A percentile compares a stretch with the other conserved stretches of the same genome.
These are phyloP conservation scores for Phytophthora pistaciae DNA, from an alignment of 352 stramenopile species.

Conservation along the genomic window DNA sequence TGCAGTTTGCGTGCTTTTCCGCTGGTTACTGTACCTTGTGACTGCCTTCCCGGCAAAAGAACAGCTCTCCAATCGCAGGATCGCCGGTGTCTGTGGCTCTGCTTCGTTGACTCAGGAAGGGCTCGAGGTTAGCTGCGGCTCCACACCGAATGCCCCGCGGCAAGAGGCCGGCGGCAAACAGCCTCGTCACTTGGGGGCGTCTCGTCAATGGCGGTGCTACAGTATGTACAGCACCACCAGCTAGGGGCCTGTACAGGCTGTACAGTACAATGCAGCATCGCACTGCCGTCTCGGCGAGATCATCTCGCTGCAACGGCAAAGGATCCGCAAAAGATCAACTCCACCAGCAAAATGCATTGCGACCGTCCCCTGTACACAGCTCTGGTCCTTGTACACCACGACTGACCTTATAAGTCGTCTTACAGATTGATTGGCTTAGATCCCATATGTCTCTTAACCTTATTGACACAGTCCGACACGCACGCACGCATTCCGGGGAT, in stretches of 20 bases:
- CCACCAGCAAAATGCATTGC: no score
- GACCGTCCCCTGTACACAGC: neutral
- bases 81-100: constrained; percentile 7
- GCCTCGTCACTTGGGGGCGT: neutral
- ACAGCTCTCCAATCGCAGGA: constrained; percentile 18
- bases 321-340: no score
- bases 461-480: neutral
- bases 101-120: neutral
- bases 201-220: neutral
- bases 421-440: neutral
- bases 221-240: no score
- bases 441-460: neutral
- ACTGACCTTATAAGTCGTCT: neutral
- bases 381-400: neutral
- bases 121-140: neutral
- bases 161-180: neutral
- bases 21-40: neutral
- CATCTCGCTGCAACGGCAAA: no score
- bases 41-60: constrained; percentile 4
- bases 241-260: no score
- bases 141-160: neutral
- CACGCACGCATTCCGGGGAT: constrained; percentile 13
- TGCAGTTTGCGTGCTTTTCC: neutral
- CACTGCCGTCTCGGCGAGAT: no score
- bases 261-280: no score